phyloP scores from a whole-genome alignment of 2,329 filamentous ascomycete genomes.

The Fusarium phyllophilum region DNA sequence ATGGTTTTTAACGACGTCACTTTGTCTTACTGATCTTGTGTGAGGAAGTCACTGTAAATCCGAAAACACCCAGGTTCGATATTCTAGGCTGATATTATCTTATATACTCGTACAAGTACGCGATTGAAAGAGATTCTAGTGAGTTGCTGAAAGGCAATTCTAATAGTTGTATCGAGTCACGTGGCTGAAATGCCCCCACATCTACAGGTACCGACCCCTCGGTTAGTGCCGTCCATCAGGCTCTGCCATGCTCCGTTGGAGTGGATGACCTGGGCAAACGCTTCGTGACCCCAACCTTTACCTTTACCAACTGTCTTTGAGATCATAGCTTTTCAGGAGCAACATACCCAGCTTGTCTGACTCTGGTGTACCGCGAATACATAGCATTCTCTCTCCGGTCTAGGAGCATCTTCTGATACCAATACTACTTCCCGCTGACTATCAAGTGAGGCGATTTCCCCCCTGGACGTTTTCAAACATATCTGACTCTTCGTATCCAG shows the following conservation, averaged over 20 bases:
- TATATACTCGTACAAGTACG: no score
- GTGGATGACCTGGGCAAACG: constrained; percentile 35
- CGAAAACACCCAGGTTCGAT: neutral
- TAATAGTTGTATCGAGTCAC: constrained; percentile 19
- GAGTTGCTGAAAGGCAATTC: neutral
- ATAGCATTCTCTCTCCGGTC: neutral
- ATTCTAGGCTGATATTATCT: no score
- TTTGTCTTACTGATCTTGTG: neutral
- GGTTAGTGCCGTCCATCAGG: constrained; percentile 43
- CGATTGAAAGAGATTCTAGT: neutral
- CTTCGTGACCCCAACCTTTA: constrained; percentile 36
- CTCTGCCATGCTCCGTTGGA: constrained; percentile 34
- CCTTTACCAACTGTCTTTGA: constrained; percentile 18
- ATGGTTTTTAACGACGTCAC: constrained; percentile 40
- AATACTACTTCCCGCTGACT: neutral
- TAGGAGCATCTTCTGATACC: neutral
- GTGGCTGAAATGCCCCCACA: constrained; percentile 35
- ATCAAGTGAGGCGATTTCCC: constrained; percentile 27
- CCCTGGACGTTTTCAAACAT: constrained; percentile 1
- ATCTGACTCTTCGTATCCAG: constrained; percentile 23
- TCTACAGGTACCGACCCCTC: constrained; percentile 43
- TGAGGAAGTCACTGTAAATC: neutral
- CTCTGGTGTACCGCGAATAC: neutral
- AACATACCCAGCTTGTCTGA: constrained; percentile 17
- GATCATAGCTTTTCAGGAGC: constrained; percentile 22